Evolutionary conservation across 2,329 filamentous ascomycete genomes (phyloP).

Genomic region (Xylaria arbuscula): DNA sequence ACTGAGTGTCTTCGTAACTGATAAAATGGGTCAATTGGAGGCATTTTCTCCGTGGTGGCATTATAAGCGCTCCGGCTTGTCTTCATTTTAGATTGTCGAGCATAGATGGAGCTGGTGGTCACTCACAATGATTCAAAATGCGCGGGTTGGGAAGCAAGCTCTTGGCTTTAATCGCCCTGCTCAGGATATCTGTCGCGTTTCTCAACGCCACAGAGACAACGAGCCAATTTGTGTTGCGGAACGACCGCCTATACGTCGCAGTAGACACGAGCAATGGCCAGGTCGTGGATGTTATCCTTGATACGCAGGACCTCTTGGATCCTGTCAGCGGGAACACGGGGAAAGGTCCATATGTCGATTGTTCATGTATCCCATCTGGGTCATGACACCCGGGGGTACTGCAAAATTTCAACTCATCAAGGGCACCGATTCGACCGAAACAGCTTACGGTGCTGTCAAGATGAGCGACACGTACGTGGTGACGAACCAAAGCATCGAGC

Average conservation of each 20-base stretch:
- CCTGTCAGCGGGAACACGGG: slow-evolving; percentile 56
- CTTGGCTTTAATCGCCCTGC: slow-evolving; percentile 17
- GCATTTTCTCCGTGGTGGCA: slow-evolving; percentile 22
- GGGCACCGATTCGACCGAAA: slow-evolving; percentile 53
- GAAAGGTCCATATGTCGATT: slow-evolving; percentile 69
- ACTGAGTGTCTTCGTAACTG: slow-evolving; percentile 19
- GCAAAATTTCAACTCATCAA: slow-evolving; percentile 62
- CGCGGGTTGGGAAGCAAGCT: slow-evolving; percentile 18
- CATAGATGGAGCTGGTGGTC: background rate
- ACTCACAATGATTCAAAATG: slow-evolving; percentile 22
- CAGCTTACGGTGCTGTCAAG: slow-evolving; percentile 66
- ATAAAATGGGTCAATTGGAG: slow-evolving; percentile 25
- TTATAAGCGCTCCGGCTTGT: slow-evolving; percentile 16
- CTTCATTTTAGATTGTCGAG: background rate
- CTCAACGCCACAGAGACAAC: slow-evolving; percentile 30
- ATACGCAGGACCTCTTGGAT: slow-evolving; percentile 63
- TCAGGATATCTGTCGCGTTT: slow-evolving; percentile 29
- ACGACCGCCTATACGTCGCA: slow-evolving; percentile 43
- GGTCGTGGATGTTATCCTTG: slow-evolving; percentile 51
- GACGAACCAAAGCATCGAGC: slow-evolving; percentile 69
- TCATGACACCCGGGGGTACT: slow-evolving; percentile 67
- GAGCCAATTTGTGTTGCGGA: slow-evolving; percentile 34
- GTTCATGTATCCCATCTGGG: slow-evolving; percentile 68
- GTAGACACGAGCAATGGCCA: slow-evolving; percentile 53
- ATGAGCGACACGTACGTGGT: slow-evolving; percentile 68